Percentiles rank a stretch among this genome's conserved stretches.
Conservation (phyloP, 2,329 filamentous ascomycete genomes). For the Hortaea werneckii region DNA sequence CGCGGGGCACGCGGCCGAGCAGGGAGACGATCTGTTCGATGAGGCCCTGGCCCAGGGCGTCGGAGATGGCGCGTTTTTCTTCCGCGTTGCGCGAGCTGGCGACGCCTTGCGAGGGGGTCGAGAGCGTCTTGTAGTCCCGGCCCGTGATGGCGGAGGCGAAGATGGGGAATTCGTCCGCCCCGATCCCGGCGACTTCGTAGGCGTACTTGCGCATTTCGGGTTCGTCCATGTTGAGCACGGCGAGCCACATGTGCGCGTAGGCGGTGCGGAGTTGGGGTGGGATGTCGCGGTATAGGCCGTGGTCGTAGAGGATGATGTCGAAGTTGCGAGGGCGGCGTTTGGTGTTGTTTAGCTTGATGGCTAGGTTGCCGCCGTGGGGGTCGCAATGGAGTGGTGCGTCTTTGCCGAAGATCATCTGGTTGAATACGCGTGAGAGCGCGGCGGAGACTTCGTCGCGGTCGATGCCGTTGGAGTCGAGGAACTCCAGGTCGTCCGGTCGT, state of each 20-base stretch:
- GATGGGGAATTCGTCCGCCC: constrained; percentile 81
- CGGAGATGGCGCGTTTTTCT: constrained; percentile 81
- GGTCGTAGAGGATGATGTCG: constrained; percentile 91
- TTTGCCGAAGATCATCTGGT: constrained; percentile 97
- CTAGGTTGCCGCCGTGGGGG: constrained; percentile 91
- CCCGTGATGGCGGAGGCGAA: constrained; percentile 96
- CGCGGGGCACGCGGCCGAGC: constrained; percentile 76
- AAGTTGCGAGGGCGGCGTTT: constrained; percentile 61
- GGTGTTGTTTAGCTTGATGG: constrained; percentile 65
- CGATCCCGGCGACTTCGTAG: constrained; percentile 78
- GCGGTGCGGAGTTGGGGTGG: constrained; percentile 65
- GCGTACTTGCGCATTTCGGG: constrained; percentile 78
- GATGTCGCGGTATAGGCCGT: constrained; percentile 92
- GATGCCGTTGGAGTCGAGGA: constrained; percentile 75
- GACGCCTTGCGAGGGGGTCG: constrained; percentile 37
- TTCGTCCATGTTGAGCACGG: constrained; percentile 85
- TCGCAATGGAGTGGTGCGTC: constrained; percentile 89
- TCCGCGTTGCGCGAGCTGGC: constrained; percentile 53
- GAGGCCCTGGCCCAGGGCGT: constrained; percentile 67
- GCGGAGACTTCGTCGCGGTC: constrained; percentile 93
- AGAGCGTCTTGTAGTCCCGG: constrained; percentile 73
- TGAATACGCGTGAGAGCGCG: constrained; percentile 83
- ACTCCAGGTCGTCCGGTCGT: constrained; percentile 80
- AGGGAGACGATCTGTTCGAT: constrained; percentile 81
- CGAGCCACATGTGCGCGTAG: constrained; percentile 96